phyloP scores from a whole-genome alignment of 371 early-diverging fungal species.

The Syncephalastrum sp. region DNA sequence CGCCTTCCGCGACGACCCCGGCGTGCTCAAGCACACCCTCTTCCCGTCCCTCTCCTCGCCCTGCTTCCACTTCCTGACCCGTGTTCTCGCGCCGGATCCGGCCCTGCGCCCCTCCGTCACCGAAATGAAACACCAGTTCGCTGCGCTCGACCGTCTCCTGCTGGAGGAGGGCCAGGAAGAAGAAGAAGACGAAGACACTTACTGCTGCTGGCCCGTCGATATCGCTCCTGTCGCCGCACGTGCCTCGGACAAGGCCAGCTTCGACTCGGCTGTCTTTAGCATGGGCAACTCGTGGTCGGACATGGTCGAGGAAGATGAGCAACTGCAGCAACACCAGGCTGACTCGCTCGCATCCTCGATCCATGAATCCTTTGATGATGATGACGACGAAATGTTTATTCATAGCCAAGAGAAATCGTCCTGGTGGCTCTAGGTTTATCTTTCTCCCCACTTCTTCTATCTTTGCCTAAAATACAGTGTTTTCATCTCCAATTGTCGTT shows the following conservation, averaged over 20 bases:
- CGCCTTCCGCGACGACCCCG: constrained; percentile 47
- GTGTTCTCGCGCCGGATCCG: constrained; percentile 22
- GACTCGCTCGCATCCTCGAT: constrained; percentile 8
- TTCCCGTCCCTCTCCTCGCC: constrained; percentile 45
- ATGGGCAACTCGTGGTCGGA: constrained; percentile 32
- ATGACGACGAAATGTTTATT: constrained; percentile 40
- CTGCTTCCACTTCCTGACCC: constrained; percentile 30
- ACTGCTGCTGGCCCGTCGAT: constrained; percentile 12
- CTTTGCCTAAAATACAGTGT: too few species aligned
- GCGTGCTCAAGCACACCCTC: constrained; percentile 37
- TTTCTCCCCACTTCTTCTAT: too few species aligned
- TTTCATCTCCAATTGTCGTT: too few species aligned
- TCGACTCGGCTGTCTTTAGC: constrained; percentile 41
- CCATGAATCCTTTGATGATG: constrained; percentile 19
- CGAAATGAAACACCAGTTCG: constrained; percentile 25
- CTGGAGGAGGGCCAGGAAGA: constrained; percentile 12
- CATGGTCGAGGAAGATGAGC: constrained; percentile 30
- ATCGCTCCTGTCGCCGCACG: constrained; percentile 20
- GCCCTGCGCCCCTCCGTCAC: constrained; percentile 26
- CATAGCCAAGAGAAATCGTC: constrained; percentile 41
- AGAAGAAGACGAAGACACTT: constrained; percentile 8
- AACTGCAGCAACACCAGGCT: constrained; percentile 8
- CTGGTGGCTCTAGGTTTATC: constrained; percentile 39
- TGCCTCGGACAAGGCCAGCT: constrained; percentile 22
- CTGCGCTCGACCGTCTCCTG: constrained; percentile 11